These are phyloP conservation scores for Talaromyces trachyspermus DNA, from an alignment of 495 filamentous ascomycete genomes.

Conservation along the genomic window DNA sequence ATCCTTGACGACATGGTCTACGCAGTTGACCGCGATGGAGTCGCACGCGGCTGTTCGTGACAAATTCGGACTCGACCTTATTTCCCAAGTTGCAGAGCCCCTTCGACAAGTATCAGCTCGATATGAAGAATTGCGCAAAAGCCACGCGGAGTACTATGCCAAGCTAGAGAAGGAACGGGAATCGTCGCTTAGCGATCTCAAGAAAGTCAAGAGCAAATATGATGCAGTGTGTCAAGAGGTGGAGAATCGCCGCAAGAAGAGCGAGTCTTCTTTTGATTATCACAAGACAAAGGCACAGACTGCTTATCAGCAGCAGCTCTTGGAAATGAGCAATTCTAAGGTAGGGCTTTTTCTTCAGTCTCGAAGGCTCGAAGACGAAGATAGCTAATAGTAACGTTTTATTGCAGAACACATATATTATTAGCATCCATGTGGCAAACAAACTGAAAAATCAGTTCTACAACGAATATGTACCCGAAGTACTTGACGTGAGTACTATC, in stretches of 20 bases:
- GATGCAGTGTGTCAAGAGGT: conserved; percentile 91
- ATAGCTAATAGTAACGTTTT: conserved; percentile 13
- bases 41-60: conserved; percentile 86
- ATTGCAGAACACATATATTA: conserved; percentile 80
- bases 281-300: conserved; percentile 75
- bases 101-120: conserved; percentile 60
- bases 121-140: conserved; percentile 91
- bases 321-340: conserved; percentile 95
- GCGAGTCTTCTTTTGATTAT: conserved; percentile 81
- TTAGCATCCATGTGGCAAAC: conserved; percentile 92
- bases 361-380: too few relatives aligned
- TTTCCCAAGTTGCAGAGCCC: conserved; percentile 75
- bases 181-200: conserved; percentile 69
- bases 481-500: conserved; percentile 66
- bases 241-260: conserved; percentile 89
- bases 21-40: conserved; percentile 84
- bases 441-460: conserved; percentile 95
- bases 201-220: conserved; percentile 88
- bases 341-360: conserved; percentile 24
- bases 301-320: conserved; percentile 79
- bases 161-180: conserved; percentile 91
- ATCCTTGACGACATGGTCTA: conserved; percentile 93
- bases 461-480: conserved; percentile 89
- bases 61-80: conserved; percentile 64
- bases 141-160: conserved; percentile 76